Evolutionary conservation across 495 filamentous ascomycete species (phyloP).

Genomic region (Chaetomidium leptoderma): DNA sequence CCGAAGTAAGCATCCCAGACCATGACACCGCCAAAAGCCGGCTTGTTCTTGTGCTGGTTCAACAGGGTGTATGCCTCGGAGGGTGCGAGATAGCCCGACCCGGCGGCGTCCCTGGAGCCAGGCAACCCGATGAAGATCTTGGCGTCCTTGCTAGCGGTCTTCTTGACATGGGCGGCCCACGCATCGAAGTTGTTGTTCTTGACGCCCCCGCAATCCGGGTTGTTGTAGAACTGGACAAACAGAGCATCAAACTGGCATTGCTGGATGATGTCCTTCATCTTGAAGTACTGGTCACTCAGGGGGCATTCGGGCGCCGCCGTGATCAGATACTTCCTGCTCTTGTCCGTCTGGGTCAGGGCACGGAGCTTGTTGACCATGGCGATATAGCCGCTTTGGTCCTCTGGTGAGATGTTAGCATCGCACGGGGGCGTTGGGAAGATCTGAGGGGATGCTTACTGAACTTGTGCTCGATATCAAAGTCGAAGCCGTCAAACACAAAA

Average conservation of each 20-base stretch:
- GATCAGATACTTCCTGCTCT: conserved; percentile 44
- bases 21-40: conserved; percentile 41
- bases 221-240: conserved; percentile 75
- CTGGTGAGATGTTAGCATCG: conserved; percentile 11
- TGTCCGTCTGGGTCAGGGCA: conserved; percentile 36
- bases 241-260: conserved; percentile 55
- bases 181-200: conserved; percentile 52
- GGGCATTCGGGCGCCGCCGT: conserved; percentile 67
- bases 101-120: conserved; percentile 40
- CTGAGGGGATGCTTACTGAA: conserved; percentile 29
- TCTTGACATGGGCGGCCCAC: conserved; percentile 56
- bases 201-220: conserved; percentile 52
- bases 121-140: conserved; percentile 64
- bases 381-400: conserved; percentile 31
- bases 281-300: conserved; percentile 48
- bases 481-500: conserved; percentile 59
- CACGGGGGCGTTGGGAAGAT: background rate
- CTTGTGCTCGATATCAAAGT: conserved; percentile 58
- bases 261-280: conserved; percentile 51
- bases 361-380: conserved; percentile 53
- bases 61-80: conserved; percentile 24
- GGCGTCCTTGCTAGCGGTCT: conserved; percentile 52
- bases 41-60: conserved; percentile 30
- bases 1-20: conserved; percentile 40
- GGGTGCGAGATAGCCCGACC: conserved; percentile 32